Evolutionary conservation across 1,284 basidiomycete genomes (phyloP), one percentile per base, ranked within the genome.

Genomic region (Hymenochaete sp.): DNA sequence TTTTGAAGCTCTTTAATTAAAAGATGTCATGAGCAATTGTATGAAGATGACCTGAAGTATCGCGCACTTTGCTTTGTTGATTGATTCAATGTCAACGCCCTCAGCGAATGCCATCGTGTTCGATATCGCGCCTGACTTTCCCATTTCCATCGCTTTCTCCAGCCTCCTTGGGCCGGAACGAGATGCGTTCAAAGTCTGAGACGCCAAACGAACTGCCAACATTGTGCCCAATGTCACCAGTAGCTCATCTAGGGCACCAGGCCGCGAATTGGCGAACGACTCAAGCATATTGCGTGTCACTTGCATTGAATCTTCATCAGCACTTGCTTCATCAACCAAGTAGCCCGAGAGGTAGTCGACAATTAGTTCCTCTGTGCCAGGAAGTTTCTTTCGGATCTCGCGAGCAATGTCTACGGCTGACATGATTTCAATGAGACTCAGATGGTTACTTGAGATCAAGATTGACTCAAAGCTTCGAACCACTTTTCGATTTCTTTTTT

Each of bases 81-180:
- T 89, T 42, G 85, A 89, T 64, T 96, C 93, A 48, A 97, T 71
- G 60, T 96, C 93, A 42, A 98, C 89, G 37, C 87, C 83, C 53
- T 93, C 88, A 0, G 77, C 72, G 51, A 95, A 72, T 8, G 81
- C 85, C 55, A 93, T 87, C 2, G 91, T 93, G 43, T 70, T 84
- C 36, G 86, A 90, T 66, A 93, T 82, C 36, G 80, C 75, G n/a
- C 73, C 75, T 8, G 80, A 68, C 61, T 84, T 84, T 64, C 89
- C 87, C 83, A 99, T 90, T 58, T 97, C 88, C 70, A 98, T 82
- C 35, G 93, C 88, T 63, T 90, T 91, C 62, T 98, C 95, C 49
- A 98, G 71, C 59, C 87, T 82, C 55, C 79, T 76, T 56, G 76
- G 73, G 50, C 77, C 72, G 19, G 71, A 73, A 35, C 72, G 53